phyloP scores from a whole-genome alignment of 495 filamentous ascomycete species.

The Penicillium canescens region DNA sequence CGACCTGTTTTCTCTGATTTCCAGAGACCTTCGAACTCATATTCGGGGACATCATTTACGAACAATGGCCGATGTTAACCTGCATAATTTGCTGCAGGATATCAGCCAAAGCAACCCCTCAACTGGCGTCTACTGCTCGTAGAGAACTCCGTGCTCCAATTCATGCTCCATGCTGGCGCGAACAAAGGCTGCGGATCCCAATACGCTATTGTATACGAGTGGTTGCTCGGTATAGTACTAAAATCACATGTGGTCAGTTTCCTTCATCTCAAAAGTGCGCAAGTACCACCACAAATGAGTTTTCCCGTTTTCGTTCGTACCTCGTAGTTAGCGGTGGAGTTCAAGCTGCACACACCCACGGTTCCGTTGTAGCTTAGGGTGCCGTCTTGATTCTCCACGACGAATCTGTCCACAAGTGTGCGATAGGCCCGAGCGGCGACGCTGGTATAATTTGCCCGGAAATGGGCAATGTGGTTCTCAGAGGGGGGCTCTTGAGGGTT shows the following conservation, averaged over 20 bases:
- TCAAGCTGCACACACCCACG: conserved; percentile 55
- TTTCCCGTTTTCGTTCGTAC: conserved; percentile 23
- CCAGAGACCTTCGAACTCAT: too few relatives aligned
- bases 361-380: conserved; percentile 54
- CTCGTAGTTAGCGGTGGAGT: conserved; percentile 47
- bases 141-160: neutral
- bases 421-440: conserved; percentile 22
- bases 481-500: neutral
- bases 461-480: neutral
- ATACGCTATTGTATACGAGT: conserved; percentile 43
- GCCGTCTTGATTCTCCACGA: conserved; percentile 36
- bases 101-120: neutral
- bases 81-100: neutral
- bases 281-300: conserved; percentile 11
- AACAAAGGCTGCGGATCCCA: conserved; percentile 49
- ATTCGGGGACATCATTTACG: neutral
- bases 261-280: conserved; percentile 6
- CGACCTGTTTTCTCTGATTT: too few relatives aligned
- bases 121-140: neutral
- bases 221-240: conserved; percentile 52
- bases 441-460: conserved; percentile 21
- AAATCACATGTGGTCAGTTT: conserved; percentile 1
- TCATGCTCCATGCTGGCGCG: conserved; percentile 50
- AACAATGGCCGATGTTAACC: neutral
- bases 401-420: conserved; percentile 42